Conservation (phyloP, 1,284 basidiomycete species). For the Trichosporon ovoides region DNA sequence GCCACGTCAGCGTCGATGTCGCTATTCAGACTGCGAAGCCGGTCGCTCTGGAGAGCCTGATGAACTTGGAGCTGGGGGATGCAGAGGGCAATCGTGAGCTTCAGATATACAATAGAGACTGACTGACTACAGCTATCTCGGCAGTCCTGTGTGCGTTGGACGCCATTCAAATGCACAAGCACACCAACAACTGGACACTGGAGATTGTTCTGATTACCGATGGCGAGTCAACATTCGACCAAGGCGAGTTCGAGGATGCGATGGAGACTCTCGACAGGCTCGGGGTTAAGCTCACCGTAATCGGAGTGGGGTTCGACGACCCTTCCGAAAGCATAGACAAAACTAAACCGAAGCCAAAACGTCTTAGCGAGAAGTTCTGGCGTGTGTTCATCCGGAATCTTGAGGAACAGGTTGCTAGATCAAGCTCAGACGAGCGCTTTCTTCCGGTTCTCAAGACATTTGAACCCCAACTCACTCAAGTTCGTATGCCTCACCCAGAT, state of each 20-base stretch:
- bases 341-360: slow-evolving; percentile 46
- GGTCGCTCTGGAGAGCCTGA: slow-evolving; percentile 66
- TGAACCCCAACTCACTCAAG: slow-evolving; percentile 62
- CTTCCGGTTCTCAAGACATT: slow-evolving; percentile 63
- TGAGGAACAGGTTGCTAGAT: slow-evolving; percentile 45
- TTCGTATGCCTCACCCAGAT: slow-evolving; percentile 64
- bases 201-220: slow-evolving; percentile 76
- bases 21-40: slow-evolving; percentile 71
- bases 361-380: slow-evolving; percentile 72
- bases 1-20: slow-evolving; percentile 71
- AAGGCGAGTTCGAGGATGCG: slow-evolving; percentile 62
- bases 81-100: slow-evolving; percentile 41
- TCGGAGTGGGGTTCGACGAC: slow-evolving; percentile 38
- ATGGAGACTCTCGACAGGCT: slow-evolving; percentile 59
- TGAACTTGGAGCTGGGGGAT: slow-evolving; percentile 57
- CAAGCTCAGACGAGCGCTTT: slow-evolving; percentile 41
- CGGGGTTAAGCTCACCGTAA: slow-evolving; percentile 61
- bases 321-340: slow-evolving; percentile 35
- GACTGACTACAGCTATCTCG: slow-evolving; percentile 66
- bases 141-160: slow-evolving; percentile 79
- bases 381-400: slow-evolving; percentile 53
- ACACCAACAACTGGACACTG: slow-evolving; percentile 69
- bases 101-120: background rate
- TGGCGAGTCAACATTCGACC: slow-evolving; percentile 51
- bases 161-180: slow-evolving; percentile 55